Evolutionary conservation across 805 yeast species (phyloP).

Genomic region (Hanseniaspora hatyaiensis): DNA sequence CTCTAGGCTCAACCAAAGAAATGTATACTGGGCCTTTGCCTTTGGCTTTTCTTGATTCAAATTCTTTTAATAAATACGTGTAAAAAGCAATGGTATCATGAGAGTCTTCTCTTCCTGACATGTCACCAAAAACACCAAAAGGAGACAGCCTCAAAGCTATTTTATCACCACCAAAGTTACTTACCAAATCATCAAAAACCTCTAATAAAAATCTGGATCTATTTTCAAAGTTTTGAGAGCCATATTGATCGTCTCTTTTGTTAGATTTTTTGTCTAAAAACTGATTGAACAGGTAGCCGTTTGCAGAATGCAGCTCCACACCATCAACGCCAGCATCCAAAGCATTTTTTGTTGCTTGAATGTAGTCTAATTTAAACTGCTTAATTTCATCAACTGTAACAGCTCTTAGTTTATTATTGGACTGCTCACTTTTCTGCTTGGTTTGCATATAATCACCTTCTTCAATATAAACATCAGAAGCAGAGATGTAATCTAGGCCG

Average conservation of each 20-base stretch:
- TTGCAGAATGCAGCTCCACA: constrained; percentile 56
- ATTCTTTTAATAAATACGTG: constrained; percentile 34
- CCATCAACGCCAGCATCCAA: constrained; percentile 39
- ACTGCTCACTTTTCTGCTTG: constrained; percentile 29
- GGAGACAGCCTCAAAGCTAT: constrained; percentile 44
- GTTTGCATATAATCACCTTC: constrained; percentile 23
- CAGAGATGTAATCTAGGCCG: constrained; percentile 32
- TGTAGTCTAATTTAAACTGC: constrained; percentile 33
- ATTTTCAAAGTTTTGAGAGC: constrained; percentile 40
- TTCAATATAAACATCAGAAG: constrained; percentile 31
- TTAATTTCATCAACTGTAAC: constrained; percentile 30
- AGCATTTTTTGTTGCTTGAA: constrained; percentile 35
- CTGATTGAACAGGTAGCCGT: constrained; percentile 50
- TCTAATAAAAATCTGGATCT: constrained; percentile 37
- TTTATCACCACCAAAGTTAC: constrained; percentile 42
- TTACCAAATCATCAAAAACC: constrained; percentile 40
- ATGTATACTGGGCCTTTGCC: constrained; percentile 32
- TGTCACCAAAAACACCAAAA: constrained; percentile 31
- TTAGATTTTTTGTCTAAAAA: constrained; percentile 40
- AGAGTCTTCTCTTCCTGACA: constrained; percentile 28
- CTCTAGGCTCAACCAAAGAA: constrained; percentile 38
- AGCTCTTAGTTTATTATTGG: constrained; percentile 27
- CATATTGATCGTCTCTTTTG: constrained; percentile 42
- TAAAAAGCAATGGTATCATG: constrained; percentile 32
- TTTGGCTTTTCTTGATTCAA: constrained; percentile 31